Evolutionary conservation across 306 rosid species (phyloP), one percentile per base, ranked within the genome.

Genomic region (Lathyrus sativus): DNA sequence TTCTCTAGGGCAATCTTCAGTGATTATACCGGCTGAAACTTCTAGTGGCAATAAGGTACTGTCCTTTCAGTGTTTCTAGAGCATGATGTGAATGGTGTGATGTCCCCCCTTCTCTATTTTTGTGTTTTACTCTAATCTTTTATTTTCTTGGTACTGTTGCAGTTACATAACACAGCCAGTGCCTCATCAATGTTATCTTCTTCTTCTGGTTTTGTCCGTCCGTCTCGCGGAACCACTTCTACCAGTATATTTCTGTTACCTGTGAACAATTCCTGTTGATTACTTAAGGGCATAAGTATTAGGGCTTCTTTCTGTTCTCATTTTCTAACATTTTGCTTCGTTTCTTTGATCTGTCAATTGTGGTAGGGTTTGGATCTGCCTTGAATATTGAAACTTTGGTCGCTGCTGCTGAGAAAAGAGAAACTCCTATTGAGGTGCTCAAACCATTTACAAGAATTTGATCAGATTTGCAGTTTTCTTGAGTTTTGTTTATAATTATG

Each of bases 351-450:
- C 55, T 73, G 59, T 71, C 53, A 12, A 53, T 76, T 76, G 55
- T 28, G 63, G 48, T 82, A 95, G 99, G 88, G 81, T 95, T 95
- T 83, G 99, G 99, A 57, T 87, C 99, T 72, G 96, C 97, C 73
- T 83, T 95, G 87, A 95, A 87, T 81, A 95, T 95, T 62, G 99
- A 91, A 74, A 95, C 99, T 7, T 84, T 88, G 67, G 95, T 88
- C 64, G 95, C 96, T 51, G 99, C 99, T 38, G 99, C 99, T 65
- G 97, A 90, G 88, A 95, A 95, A 81, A 84, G 97, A 83, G 97
- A 88, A 44, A 85, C 92, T 81, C 92, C 91, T 9, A 77, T 91
- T 62, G 99, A 95, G 99, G 99, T 95, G 81, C 64, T 49, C 63
- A 46, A 33, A 57, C 59, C 33, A 42, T 67, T 45, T 65, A 35